Base-by-base conservation (phyloP, 257 asterid genomes). In the Solanum chaucha region DNA sequence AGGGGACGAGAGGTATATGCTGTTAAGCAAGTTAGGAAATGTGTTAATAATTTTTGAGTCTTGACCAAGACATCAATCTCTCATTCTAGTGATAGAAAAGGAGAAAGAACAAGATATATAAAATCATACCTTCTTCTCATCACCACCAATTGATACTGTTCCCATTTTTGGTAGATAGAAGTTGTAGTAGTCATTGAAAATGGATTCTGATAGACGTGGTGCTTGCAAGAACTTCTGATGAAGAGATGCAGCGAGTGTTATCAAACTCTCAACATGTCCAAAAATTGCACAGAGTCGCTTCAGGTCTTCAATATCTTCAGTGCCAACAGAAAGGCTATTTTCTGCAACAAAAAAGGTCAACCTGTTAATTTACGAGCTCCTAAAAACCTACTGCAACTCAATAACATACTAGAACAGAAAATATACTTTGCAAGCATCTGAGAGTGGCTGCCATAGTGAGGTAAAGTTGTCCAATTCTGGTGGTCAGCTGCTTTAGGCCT, bases 181-280 rank as follows among this genome's bases (percentile, higher is more conserved):
- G 51, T 93, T 89, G 87, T 78, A 93, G 93, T 91, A 95, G 91
- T 94, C 98, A 30, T 67, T 85, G 88, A 97, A 96, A 88, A 96
- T 91, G 81, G 94, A 93, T 86, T 91, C 91, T 8, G 94, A 93
- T 32, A 97, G 93, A 83, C 92, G 95, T 61, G 96, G 98, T 28
- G 97, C 93, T 80, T 90, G 95, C 90, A 89, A 61, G 90, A 97
- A 94, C 89, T 93, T 97, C 84, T 92, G 95, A 81, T 93, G 94
- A 89, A 97, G 93, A 67, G 98, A 97, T 67, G 96, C 95, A 13
- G 99, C 98, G 20, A 96, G 77, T 46, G 80, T 89, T 82, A 93
- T 89, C 87, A 97, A 89, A 90, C 93, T 93, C 94, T 97, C 99
- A 86, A 96, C 89, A 86, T 94, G 95, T 87, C 88, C 95, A 86